These are phyloP conservation scores for Rhizophagus clarus DNA, from an alignment of 192 early-diverging fungal species.

Conservation along the genomic window DNA sequence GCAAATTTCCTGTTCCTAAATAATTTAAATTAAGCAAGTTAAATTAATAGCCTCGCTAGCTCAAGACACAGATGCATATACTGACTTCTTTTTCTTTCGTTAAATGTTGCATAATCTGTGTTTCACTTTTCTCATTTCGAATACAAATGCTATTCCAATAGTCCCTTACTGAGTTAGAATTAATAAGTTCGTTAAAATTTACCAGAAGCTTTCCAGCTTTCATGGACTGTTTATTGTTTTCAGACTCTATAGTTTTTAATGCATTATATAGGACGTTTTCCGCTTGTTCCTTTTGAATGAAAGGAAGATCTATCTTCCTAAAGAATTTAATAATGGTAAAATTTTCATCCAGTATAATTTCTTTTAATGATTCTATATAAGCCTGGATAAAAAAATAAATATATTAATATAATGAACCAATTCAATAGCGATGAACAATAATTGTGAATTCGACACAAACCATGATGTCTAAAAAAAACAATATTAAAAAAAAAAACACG, in stretches of 20 bases:
- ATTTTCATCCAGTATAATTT: slow-evolving; percentile 22
- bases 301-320: slow-evolving; percentile 27
- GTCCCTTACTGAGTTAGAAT: slow-evolving; percentile 2
- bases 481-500: slow-evolving; percentile 18
- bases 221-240: slow-evolving; percentile 12
- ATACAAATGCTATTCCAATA: slow-evolving; percentile 22
- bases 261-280: slow-evolving; percentile 20
- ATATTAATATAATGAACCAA: slow-evolving; percentile 28
- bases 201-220: slow-evolving; percentile 17
- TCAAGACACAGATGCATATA: slow-evolving; percentile 11
- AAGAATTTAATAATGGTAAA: slow-evolving; percentile 25
- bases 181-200: slow-evolving; percentile 31
- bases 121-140: slow-evolving; percentile 13
- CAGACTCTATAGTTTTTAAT: slow-evolving; percentile 17
- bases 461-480: slow-evolving; percentile 29
- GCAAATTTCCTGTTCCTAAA: slow-evolving; percentile 30
- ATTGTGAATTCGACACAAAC: slow-evolving; percentile 12
- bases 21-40: slow-evolving; percentile 20
- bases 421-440: slow-evolving; percentile 10
- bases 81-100: slow-evolving; percentile 25
- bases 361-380: slow-evolving; percentile 31
- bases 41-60: slow-evolving; percentile 24
- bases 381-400: slow-evolving; percentile 26
- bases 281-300: slow-evolving; percentile 21
- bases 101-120: slow-evolving; percentile 16